Evolutionary conservation across 345 rosid genomes (phyloP).

Genomic region (Moricandia arvensis): DNA sequence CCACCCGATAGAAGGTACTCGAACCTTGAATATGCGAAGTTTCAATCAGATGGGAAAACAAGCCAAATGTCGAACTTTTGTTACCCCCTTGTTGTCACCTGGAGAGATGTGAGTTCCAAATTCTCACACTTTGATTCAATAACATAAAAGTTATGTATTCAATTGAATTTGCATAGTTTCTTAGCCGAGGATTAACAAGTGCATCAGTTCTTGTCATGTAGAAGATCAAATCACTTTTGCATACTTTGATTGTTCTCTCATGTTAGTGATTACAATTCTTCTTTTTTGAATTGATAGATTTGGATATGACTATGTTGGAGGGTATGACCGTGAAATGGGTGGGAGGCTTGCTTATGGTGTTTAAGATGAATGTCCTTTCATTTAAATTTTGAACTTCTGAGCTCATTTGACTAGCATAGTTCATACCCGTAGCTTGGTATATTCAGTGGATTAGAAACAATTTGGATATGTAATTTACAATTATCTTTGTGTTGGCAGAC

Average conservation of each 20-base stretch:
- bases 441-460: background rate
- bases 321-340: constrained; percentile 67
- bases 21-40: background rate
- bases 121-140: too few species aligned
- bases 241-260: background rate
- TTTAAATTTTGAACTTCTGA: too few species aligned
- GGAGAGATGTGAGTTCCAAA: too few species aligned
- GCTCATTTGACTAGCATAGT: background rate
- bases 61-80: background rate
- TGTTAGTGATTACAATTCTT: too few species aligned
- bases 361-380: too few species aligned
- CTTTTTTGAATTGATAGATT: constrained; percentile 46
- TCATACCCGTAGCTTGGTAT: background rate
- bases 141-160: too few species aligned
- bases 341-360: constrained; percentile 62
- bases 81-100: too few species aligned
- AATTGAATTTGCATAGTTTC: background rate
- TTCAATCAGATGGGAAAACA: background rate
- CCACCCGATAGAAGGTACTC: constrained; percentile 75
- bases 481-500: constrained; percentile 30
- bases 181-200: background rate
- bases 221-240: background rate
- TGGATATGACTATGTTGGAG: constrained; percentile 55
- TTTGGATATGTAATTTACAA: too few species aligned
- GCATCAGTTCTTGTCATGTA: background rate